Percentiles rank a stretch among this genome's conserved stretches.
phyloP scores from a whole-genome alignment of 2,329 filamentous ascomycete species.

The Lasiodiplodia theobromae region DNA sequence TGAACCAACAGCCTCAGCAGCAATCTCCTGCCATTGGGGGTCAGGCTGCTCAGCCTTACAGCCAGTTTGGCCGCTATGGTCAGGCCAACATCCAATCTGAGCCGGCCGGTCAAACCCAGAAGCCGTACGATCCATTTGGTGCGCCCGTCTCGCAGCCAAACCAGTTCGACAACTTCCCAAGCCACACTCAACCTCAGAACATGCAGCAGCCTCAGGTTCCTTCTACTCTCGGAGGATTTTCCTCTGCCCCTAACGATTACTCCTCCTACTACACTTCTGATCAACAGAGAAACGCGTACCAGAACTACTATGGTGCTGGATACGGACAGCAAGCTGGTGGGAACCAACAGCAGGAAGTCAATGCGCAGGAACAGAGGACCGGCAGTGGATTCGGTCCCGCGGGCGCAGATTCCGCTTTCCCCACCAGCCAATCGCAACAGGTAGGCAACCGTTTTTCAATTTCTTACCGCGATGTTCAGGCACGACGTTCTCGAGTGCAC shows the following conservation, averaged over 20 bases:
- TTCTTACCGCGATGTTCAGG: not conserved
- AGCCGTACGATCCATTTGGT: conserved; percentile 86
- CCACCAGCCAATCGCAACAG: conserved; percentile 69
- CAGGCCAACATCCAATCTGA: conserved; percentile 68
- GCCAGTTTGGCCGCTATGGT: conserved; percentile 74
- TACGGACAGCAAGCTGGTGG: conserved; percentile 64
- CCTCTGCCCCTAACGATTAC: conserved; percentile 79
- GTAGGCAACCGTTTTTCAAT: conserved; percentile 39
- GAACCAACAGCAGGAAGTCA: conserved; percentile 68
- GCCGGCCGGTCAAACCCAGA: conserved; percentile 69
- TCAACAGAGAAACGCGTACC: conserved; percentile 76
- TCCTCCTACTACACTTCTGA: conserved; percentile 85
- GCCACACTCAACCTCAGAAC: conserved; percentile 63
- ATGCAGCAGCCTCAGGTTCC: conserved; percentile 62
- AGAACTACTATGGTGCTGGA: conserved; percentile 65
- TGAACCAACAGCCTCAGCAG: conserved; percentile 57
- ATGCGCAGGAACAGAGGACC: conserved; percentile 74
- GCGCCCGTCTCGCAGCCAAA: conserved; percentile 67
- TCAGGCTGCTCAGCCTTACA: conserved; percentile 58
- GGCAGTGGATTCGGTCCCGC: conserved; percentile 74
- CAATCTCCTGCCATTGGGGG: conserved; percentile 54
- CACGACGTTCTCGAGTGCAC: not conserved
- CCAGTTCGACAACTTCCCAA: conserved; percentile 56
- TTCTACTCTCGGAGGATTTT: conserved; percentile 71
- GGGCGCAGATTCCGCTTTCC: conserved; percentile 65